These are phyloP conservation scores for Dentipellis sp. DNA, from an alignment of 768 basidiomycete genomes.

Conservation along the genomic window DNA sequence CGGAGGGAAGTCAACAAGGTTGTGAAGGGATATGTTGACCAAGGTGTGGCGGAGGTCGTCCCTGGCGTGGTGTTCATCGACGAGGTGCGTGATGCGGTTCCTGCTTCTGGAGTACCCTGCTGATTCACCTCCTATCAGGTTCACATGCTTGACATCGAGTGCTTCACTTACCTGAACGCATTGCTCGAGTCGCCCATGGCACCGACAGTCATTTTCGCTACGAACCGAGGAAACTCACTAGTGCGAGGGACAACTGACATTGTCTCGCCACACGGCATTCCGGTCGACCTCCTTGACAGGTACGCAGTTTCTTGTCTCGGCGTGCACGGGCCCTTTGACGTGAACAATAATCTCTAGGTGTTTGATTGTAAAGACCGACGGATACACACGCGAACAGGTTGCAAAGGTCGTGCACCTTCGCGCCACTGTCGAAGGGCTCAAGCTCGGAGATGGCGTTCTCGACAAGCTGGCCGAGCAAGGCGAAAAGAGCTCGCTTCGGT, in stretches of 20 bases:
- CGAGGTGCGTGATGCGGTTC: slow-evolving; percentile 55
- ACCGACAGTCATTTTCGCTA: slow-evolving; percentile 94
- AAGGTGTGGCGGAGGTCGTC: slow-evolving; percentile 95
- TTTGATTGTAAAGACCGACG: slow-evolving; percentile 90
- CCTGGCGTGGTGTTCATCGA: slow-evolving; percentile 99
- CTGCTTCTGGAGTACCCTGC: too few relatives aligned
- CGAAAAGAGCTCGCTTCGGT: slow-evolving; percentile 75
- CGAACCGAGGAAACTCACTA: slow-evolving; percentile 87
- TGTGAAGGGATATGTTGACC: slow-evolving; percentile 94
- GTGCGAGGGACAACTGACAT: slow-evolving; percentile 93
- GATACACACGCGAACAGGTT: slow-evolving; percentile 77
- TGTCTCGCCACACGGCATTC: slow-evolving; percentile 89
- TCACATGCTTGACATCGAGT: slow-evolving; percentile 99
- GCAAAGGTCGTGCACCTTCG: slow-evolving; percentile 80
- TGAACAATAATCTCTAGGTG: slow-evolving; percentile 37
- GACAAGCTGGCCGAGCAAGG: slow-evolving; percentile 78
- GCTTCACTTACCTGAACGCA: slow-evolving; percentile 96
- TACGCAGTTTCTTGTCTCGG: slow-evolving; percentile 20
- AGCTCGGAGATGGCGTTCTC: slow-evolving; percentile 64
- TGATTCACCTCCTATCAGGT: slow-evolving; percentile 41
- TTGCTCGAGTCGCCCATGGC: slow-evolving; percentile 95
- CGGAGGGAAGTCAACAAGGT: slow-evolving; percentile 95
- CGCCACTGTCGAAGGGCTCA: slow-evolving; percentile 79
- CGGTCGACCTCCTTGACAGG: slow-evolving; percentile 90
- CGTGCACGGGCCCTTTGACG: neutral